Percentiles rank a stretch among this genome's conserved stretches.
Conservation (phyloP, 2,329 filamentous ascomycete species). For the Aspergillus quadricinctus region DNA sequence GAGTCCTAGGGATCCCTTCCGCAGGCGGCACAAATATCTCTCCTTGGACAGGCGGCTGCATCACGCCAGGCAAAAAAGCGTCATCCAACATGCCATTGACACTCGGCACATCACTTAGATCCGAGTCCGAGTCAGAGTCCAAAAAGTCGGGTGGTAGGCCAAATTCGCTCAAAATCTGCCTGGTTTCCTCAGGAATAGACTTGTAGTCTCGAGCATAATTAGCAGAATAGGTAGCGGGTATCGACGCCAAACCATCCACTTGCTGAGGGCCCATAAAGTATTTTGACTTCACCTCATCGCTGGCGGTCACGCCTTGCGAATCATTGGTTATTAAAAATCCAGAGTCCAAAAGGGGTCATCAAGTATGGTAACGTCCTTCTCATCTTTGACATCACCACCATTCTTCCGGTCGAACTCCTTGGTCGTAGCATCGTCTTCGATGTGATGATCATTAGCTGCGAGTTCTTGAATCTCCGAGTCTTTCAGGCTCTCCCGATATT, state of each 20-base stretch:
- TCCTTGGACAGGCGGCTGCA: neutral
- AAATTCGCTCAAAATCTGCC: slow-evolving; percentile 10
- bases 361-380: neutral
- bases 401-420: neutral
- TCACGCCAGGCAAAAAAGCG: neutral
- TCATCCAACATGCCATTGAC: slow-evolving; percentile 19
- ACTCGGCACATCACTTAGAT: slow-evolving; percentile 32
- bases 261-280: slow-evolving; percentile 21
- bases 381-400: neutral
- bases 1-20: slow-evolving; percentile 1
- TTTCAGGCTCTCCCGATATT: neutral
- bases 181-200: slow-evolving; percentile 12
- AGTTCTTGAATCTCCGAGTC: neutral
- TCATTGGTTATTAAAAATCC: slow-evolving; percentile 39
- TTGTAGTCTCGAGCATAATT: neutral
- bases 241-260: neutral
- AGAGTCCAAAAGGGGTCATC: slow-evolving; percentile 14
- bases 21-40: neutral
- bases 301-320: slow-evolving; percentile 32
- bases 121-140: slow-evolving; percentile 31
- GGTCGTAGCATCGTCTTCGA: neutral
- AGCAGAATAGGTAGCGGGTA: neutral
- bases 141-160: slow-evolving; percentile 17
- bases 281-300: slow-evolving; percentile 38
- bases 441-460: neutral